Conservation (phyloP, 148 eudicot genomes). For the Rhododendron vialii region DNA sequence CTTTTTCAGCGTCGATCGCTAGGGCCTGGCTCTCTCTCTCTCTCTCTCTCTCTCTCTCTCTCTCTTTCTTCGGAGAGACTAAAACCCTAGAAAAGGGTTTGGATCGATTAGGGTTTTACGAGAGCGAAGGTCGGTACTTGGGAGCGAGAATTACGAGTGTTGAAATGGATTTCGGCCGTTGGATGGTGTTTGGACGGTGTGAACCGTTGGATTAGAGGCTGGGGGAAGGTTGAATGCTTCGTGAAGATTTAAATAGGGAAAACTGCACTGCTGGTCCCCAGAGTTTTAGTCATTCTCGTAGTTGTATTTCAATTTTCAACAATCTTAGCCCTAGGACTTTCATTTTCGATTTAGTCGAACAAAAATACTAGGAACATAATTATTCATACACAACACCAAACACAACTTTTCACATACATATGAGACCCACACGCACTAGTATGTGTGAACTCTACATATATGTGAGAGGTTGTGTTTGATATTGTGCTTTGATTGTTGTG, state of each 20-base stretch:
- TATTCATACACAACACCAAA: too few species aligned
- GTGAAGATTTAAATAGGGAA: background rate
- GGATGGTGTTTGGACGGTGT: background rate
- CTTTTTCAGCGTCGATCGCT: background rate
- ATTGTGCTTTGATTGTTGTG: too few species aligned
- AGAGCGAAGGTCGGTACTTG: background rate
- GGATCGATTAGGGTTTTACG: background rate
- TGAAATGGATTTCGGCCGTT: background rate
- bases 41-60: background rate
- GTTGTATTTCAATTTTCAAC: too few species aligned
- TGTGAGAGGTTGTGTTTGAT: too few species aligned
- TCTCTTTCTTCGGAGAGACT: background rate
- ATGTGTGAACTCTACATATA: too few species aligned
- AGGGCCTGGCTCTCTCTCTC: background rate
- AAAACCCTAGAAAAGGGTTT: constrained; percentile 3
- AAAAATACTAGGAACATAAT: too few species aligned
- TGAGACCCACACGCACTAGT: too few species aligned
- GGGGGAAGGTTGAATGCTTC: background rate
- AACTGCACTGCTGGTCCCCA: background rate
- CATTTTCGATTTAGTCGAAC: too few species aligned
- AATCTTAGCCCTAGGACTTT: background rate
- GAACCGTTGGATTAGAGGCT: background rate
- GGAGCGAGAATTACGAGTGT: background rate
- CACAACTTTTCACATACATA: too few species aligned
- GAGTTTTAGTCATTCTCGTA: too few species aligned